Base-by-base conservation (phyloP, 148 eudicot genomes). In the Heliamphora exappendiculata region DNA sequence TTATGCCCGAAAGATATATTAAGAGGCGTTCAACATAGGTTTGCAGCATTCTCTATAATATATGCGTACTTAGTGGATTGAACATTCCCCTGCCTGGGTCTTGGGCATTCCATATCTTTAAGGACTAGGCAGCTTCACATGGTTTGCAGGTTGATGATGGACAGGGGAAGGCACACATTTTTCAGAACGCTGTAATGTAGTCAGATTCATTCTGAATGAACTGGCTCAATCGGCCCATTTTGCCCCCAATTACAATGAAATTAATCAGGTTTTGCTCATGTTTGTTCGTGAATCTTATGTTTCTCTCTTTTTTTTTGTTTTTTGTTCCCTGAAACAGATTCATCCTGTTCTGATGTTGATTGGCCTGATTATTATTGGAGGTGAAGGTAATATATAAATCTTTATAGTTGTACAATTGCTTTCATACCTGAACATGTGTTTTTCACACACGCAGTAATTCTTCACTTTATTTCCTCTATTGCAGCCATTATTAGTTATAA, bases 401-500 rank as follows among this genome's bases (percentile, higher is more conserved):
- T 53, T 14, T 3, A 59, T 6, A 12, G 31, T 28, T 31, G 41
- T 22, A 50, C 16, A 59, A 19, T 5, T 64, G 26, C 9, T 14
- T 19, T 6, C 17, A 36, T 39, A 45, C 57, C 29, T 34, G 59
- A 71, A n/a, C 33, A 31, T 70, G 0, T 37, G 20, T 36, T 10
- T n/a, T 44, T 33, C 39, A 29, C 42, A 14, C 3, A 47, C 2
- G 4, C 10, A 44, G 36, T 65, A 39, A 16, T 10, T 39, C 44
- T 34, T 20, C 16, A 47, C 9, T 6, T 42, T 80, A 4, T 51
- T 66, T 68, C 44, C 36, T 37, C 28, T 22, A 31, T 41, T 86
- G 87, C 96, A 94, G 98, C 97, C 79, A 92, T 94, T 71, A 82
- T 94, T n/a, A 92, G 93, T 76, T 94, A 92, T 84, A 94, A 82